phyloP scores from a whole-genome alignment of 495 filamentous ascomycete species.

The Venustampulla echinocandica region DNA sequence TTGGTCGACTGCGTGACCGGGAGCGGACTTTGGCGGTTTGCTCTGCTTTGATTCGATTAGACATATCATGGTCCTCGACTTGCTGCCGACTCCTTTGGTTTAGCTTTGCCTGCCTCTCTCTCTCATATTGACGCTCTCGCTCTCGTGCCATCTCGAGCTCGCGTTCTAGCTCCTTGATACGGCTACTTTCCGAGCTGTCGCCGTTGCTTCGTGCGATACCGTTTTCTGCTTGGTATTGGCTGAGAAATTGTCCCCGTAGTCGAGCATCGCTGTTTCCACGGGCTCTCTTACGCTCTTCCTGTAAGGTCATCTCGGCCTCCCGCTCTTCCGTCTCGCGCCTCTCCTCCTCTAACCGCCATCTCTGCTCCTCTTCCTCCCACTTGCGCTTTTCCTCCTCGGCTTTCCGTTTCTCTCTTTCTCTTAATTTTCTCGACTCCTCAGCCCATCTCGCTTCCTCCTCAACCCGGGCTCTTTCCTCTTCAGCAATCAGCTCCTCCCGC shows the following conservation, averaged over 20 bases:
- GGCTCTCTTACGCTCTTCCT: constrained; percentile 56
- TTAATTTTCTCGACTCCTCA: constrained; percentile 58
- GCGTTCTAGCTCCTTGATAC: constrained; percentile 74
- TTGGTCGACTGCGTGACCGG: constrained; percentile 36
- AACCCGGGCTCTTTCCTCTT: constrained; percentile 54
- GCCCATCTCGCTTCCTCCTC: constrained; percentile 76
- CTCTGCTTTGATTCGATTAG: constrained; percentile 22
- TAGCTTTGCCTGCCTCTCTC: constrained; percentile 58
- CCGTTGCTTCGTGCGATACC: constrained; percentile 10
- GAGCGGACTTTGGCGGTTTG: constrained; percentile 28
- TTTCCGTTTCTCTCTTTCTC: constrained; percentile 59
- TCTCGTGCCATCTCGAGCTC: constrained; percentile 80
- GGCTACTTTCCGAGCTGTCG: constrained; percentile 30
- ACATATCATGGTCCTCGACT: constrained; percentile 23
- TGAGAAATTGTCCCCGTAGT: constrained; percentile 75
- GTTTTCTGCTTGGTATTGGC: constrained; percentile 69
- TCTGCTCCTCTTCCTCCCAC: constrained; percentile 79
- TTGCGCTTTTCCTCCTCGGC: constrained; percentile 67
- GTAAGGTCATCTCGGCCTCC: constrained; percentile 56
- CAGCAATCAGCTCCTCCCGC: constrained; percentile 47
- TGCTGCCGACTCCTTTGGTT: constrained; percentile 7
- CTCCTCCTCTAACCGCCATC: constrained; percentile 78
- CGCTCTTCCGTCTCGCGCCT: constrained; percentile 62
- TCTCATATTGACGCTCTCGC: constrained; percentile 76
- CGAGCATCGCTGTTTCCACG: constrained; percentile 52